These are phyloP conservation scores for Ustulina deusta DNA, from an alignment of 2,329 filamentous ascomycete species.

Conservation along the genomic window DNA sequence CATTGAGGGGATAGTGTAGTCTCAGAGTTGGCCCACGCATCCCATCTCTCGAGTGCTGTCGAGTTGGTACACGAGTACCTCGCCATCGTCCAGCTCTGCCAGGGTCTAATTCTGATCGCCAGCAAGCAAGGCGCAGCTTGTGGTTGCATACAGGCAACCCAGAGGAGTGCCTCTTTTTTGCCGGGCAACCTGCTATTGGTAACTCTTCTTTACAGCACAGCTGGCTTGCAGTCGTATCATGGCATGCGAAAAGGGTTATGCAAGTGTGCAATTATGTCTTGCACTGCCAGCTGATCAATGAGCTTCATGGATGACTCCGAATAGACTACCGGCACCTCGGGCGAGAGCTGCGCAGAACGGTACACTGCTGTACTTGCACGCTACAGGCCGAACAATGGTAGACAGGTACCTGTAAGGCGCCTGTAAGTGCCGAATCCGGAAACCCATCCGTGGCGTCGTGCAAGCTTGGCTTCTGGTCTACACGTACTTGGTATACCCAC, in stretches of 20 bases:
- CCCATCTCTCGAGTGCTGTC: constrained; percentile 5
- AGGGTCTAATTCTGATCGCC: constrained; percentile 14
- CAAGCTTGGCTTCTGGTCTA: constrained; percentile 23
- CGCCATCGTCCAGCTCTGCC: constrained; percentile 21
- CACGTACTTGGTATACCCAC: neutral
- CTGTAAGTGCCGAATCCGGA: constrained; percentile 22
- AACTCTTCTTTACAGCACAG: constrained; percentile 13
- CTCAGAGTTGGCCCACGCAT: constrained; percentile 25
- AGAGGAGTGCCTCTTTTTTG: neutral
- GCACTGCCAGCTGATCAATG: constrained; percentile 34
- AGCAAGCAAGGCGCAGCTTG: constrained; percentile 36
- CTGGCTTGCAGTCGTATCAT: constrained; percentile 26
- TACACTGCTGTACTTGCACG: neutral
- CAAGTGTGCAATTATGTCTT: constrained; percentile 30
- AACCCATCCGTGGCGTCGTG: neutral
- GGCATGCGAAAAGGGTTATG: constrained; percentile 18
- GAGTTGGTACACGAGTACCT: too few species aligned
- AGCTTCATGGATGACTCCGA: neutral
- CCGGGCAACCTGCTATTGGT: constrained; percentile 5
- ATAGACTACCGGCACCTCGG: neutral
- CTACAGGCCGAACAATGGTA: neutral
- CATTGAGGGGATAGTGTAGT: constrained; percentile 20
- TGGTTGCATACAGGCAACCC: constrained; percentile 28
- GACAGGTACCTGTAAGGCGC: too few species aligned
- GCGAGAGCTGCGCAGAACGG: neutral